Evolutionary conservation across 257 asterid genomes (phyloP).

Genomic region (Rehmannia glutinosa): DNA sequence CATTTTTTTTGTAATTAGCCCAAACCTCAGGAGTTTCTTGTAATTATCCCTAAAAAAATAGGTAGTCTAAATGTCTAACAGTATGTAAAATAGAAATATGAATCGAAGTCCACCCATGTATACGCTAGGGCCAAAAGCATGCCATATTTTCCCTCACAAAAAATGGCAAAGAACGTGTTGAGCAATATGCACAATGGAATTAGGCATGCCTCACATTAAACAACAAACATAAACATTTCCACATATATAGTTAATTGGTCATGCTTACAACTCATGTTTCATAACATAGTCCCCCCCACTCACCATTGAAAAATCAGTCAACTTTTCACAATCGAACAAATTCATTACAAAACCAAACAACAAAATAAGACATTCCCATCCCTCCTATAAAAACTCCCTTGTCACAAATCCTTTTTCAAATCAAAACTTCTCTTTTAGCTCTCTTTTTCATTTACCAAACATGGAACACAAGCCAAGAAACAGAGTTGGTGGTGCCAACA

Average conservation of each 20-base stretch:
- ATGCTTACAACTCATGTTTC: slow-evolving; percentile 45
- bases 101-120: no score
- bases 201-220: slow-evolving; percentile 29
- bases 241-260: slow-evolving; percentile 13
- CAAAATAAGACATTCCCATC: slow-evolving; percentile 26
- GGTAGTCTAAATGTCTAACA: background rate
- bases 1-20: no score
- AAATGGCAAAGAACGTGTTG: slow-evolving; percentile 46
- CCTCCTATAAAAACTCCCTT: slow-evolving; percentile 32
- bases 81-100: background rate
- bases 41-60: background rate
- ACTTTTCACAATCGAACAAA: slow-evolving; percentile 15
- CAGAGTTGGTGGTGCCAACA: slow-evolving; percentile 26
- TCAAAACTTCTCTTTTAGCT: background rate
- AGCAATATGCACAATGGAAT: slow-evolving; percentile 35
- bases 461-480: slow-evolving; percentile 23
- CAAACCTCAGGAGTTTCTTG: no score
- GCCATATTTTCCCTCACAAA: slow-evolving; percentile 18
- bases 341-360: slow-evolving; percentile 27
- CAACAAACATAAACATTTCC: slow-evolving; percentile 29
- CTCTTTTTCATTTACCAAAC: background rate
- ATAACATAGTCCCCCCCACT: slow-evolving; percentile 17
- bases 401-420: slow-evolving; percentile 24
- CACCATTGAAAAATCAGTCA: slow-evolving; percentile 54
- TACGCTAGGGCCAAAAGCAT: slow-evolving; percentile 14